Evolutionary conservation across 1,284 basidiomycete genomes (phyloP), one percentile per base, ranked within the genome.

Genomic region (Trichosporon sp.): DNA sequence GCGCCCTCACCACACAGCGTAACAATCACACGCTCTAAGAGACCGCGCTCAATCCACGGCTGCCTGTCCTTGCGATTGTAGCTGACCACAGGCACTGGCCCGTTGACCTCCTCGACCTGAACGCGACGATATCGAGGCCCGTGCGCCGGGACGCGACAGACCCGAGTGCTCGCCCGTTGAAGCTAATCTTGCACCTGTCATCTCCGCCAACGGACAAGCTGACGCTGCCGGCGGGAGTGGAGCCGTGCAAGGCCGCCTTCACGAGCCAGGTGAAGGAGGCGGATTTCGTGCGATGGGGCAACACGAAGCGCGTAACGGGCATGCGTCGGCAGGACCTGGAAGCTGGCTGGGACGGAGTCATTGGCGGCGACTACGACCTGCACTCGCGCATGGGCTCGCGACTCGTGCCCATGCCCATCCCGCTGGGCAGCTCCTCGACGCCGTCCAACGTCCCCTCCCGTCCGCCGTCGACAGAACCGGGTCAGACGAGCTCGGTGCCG

Each of bases 261-360:
- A 94, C 97, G 90, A 92, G 92, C 6, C 92, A 96, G 80, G 84
- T 96, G 65, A 97, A 97, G 79, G 95, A 98, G 83, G 94, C 93
- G 0, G 95, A 98, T 81, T 96, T 96, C 80, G 90, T 96, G 68
- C 87, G 95, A 68, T 97, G 94, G 93, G 93, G 96, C 1, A 96
- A 91, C 84, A 95, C 93, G 19, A 92, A 93, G 80, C 88, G 93
- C 38, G 94, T 97, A 85, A 96, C 94, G 0, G 89, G 91, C 16
- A 86, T 98, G 61, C 85, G 94, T 69, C 92, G 94, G 81, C 89
- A 88, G 37, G 95, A 97, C 80, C 91, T 97, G 80, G 95, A 98
- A 81, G 92, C 91, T 0, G 89, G 96, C 69, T 98, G 95, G 95
- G 93, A 96, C 76, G 94, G 93, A 5, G 91, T 97, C 74, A 90